Evolutionary conservation across 2,329 filamentous ascomycete species (phyloP), one percentile per base, ranked within the genome.

Genomic region (Aspergillus sp.): DNA sequence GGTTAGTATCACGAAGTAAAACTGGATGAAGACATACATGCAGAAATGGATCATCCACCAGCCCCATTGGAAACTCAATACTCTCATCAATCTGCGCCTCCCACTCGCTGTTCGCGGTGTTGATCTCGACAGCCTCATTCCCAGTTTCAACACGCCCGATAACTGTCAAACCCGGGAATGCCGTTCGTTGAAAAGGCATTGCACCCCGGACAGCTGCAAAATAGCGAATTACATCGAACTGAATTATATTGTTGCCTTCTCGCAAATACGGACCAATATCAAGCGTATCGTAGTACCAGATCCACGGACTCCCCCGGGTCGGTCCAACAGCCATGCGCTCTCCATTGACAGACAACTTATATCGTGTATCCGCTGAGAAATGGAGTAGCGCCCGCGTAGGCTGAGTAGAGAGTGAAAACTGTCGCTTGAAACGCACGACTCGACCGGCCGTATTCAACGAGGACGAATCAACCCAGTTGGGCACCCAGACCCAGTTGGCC

Each of bases 271-370:
- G 57, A 2, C 62, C 48, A 19, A 73, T 71, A 27, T 73, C 68
- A 4, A 72, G 27, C 0, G 62, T 66, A 19, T 72, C 70, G 51
- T 72, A 73, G 50, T 70, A 71, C 70, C 70, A 73, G 15, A 70
- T 68, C 49, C 65, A 61, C 0, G 66, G 68, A 50, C 70, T 75
- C 23, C 76, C 67, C 35, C 73, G 68, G 1, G 69, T 65, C 3
- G 76, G 77, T 1, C 77, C 77, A 3, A 74, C 68, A 3, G 71
- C 67, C 14, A 76, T 65, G 9, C 70, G 66, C 0, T n/a, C 49
- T 3, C 70, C 68, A 65, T 79, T 79, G 41, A 79, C 66, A 27
- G 66, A 68, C 3, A 79, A 64, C 52, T 79, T 79, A 64, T 79
- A 79, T 8, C 75, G 68, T 5, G 77, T 79, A 39, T 79, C 77